Evolutionary conservation across 176 grass and related monocot species (phyloP).

Genomic region (Tillandsia fasciculata): DNA sequence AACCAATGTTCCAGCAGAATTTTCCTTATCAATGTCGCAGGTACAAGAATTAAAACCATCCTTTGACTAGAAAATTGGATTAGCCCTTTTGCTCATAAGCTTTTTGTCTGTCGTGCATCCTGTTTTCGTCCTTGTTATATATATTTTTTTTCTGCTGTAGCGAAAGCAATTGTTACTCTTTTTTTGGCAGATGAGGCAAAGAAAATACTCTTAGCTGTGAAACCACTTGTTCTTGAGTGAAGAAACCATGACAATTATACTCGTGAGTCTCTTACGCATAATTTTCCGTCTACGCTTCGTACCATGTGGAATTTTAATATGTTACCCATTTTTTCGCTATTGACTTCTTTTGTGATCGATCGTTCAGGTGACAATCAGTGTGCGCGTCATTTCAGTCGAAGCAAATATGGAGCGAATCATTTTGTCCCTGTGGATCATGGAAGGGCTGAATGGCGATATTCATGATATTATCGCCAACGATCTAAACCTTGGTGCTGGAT

Average conservation of each 20-base stretch:
- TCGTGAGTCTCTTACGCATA: no score
- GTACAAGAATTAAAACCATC: slow-evolving; percentile 17
- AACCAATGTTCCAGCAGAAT: slow-evolving; percentile 54
- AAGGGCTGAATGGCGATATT: no score
- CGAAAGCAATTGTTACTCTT: not conserved
- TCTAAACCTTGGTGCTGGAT: no score
- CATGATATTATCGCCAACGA: no score
- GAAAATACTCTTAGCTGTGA: slow-evolving; percentile 28
- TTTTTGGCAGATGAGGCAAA: slow-evolving; percentile 39
- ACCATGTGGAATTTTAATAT: no score
- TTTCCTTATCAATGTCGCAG: slow-evolving; percentile 45
- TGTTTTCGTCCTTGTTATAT: not conserved
- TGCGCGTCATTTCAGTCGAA: no score
- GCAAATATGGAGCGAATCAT: no score
- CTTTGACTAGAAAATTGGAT: not conserved
- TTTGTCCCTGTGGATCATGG: no score
- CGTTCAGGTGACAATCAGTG: no score
- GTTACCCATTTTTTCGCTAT: no score
- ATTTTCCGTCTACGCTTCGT: no score
- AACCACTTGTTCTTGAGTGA: slow-evolving; percentile 29
- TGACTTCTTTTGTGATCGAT: no score
- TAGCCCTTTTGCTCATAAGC: not conserved
- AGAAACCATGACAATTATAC: not conserved
- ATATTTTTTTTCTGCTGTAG: slow-evolving; percentile 7
- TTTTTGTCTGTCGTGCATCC: not conserved